A percentile compares a stretch with the other conserved stretches of the same genome.
Evolutionary conservation across 169 alveolate genomes (phyloP).

Genomic region (Eimeria sp.): DNA sequence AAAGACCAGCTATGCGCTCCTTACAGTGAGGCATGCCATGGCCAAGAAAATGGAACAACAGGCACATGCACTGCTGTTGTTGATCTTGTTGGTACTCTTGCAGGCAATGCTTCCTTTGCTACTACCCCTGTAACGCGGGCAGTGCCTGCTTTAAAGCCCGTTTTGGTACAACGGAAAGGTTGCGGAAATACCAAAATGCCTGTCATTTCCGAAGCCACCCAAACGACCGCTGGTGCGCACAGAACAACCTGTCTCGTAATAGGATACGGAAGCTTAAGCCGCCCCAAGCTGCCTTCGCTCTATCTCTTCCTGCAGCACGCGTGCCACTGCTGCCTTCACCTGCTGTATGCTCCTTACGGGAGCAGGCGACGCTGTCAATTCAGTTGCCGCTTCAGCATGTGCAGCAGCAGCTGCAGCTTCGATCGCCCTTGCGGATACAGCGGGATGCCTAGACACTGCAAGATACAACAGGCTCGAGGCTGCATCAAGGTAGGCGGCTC

Average conservation of each 20-base stretch:
- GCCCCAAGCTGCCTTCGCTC: not conserved
- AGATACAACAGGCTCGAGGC: slow-evolving; percentile 41
- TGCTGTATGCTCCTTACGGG: not conserved
- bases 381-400: not conserved
- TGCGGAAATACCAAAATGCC: not conserved
- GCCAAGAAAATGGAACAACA: not conserved
- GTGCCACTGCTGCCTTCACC: slow-evolving; percentile 65
- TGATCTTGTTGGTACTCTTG: not conserved
- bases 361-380: not conserved
- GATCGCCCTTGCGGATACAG: slow-evolving; percentile 11
- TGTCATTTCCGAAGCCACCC: not conserved
- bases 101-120: not conserved
- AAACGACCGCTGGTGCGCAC: not conserved
- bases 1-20: not conserved
- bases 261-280: too few species aligned
- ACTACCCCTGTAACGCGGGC: not conserved
- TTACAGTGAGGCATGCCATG: not conserved
- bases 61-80: not conserved
- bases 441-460: slow-evolving; percentile 56
- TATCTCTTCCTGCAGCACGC: slow-evolving; percentile 31
- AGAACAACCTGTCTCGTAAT: not conserved
- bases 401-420: slow-evolving; percentile 16
- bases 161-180: not conserved
- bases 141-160: not conserved
- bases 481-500: slow-evolving; percentile 38